Conservation (phyloP, 2,329 filamentous ascomycete genomes). For the Eutypella sp. region DNA sequence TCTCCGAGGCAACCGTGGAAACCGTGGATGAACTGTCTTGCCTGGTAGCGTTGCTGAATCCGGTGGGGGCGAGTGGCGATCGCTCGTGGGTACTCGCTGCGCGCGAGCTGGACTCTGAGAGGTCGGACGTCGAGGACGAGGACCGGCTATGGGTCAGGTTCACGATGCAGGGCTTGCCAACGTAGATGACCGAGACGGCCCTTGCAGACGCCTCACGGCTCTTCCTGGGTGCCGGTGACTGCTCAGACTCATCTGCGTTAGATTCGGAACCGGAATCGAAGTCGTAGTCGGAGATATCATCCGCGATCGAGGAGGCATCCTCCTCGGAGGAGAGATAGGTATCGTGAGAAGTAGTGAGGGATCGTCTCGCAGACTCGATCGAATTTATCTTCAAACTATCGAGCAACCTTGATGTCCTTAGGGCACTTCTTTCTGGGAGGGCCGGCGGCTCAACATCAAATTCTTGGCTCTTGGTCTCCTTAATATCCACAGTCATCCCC, state of each 20-base stretch:
- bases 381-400: constrained; percentile 33
- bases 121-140: constrained; percentile 41
- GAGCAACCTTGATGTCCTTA: constrained; percentile 43
- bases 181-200: constrained; percentile 54
- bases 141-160: constrained; percentile 39
- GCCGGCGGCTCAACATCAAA: constrained; percentile 34
- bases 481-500: constrained; percentile 22
- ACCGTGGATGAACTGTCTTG: constrained; percentile 39
- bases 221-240: constrained; percentile 24
- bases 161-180: constrained; percentile 55
- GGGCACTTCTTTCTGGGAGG: constrained; percentile 46
- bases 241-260: constrained; percentile 30
- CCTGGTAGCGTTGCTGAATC: constrained; percentile 27
- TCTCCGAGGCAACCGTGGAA: constrained; percentile 24
- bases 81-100: constrained; percentile 15
- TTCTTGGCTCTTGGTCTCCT: constrained; percentile 17
- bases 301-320: constrained; percentile 57
- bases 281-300: constrained; percentile 54
- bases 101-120: constrained; percentile 24
- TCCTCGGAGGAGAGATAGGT: constrained; percentile 63
- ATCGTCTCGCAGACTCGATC: constrained; percentile 24
- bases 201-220: constrained; percentile 54
- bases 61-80: constrained; percentile 22
- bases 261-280: constrained; percentile 31
- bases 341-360: constrained; percentile 47